Conservation (phyloP, 2,329 filamentous ascomycete genomes). For the Penicillium sp. region DNA sequence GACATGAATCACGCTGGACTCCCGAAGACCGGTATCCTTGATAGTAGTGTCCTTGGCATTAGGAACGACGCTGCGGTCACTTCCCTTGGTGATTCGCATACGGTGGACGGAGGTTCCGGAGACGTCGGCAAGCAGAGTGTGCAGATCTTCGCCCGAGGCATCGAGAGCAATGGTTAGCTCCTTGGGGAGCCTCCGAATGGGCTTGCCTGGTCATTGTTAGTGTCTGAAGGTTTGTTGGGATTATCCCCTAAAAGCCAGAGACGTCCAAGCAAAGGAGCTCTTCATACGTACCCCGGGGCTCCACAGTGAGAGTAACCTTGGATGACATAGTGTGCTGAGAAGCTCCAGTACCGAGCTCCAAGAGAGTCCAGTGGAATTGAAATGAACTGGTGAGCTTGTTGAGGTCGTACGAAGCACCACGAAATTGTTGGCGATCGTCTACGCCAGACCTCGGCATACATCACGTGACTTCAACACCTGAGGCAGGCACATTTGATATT, state of each 20-base stretch:
- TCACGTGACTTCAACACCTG: slow-evolving; percentile 26
- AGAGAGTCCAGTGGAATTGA: background rate
- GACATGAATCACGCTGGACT: slow-evolving; percentile 72
- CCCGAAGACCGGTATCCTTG: slow-evolving; percentile 59
- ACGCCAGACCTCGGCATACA: slow-evolving; percentile 21
- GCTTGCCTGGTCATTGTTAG: slow-evolving; percentile 55
- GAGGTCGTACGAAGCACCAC: slow-evolving; percentile 5
- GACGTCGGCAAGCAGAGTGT: slow-evolving; percentile 58
- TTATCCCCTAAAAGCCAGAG: background rate
- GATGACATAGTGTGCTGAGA: slow-evolving; percentile 35
- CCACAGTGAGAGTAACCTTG: slow-evolving; percentile 43
- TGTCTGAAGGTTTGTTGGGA: background rate
- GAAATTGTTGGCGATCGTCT: slow-evolving; percentile 13
- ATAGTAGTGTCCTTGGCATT: slow-evolving; percentile 58
- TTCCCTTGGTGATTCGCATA: slow-evolving; percentile 67
- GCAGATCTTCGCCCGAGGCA: slow-evolving; percentile 60
- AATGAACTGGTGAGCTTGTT: slow-evolving; percentile 5
- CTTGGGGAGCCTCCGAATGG: slow-evolving; percentile 64
- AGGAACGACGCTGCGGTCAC: slow-evolving; percentile 62
- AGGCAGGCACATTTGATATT: slow-evolving; percentile 11
- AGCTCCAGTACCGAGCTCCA: slow-evolving; percentile 1
- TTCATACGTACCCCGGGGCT: slow-evolving; percentile 46
- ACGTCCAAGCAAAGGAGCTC: slow-evolving; percentile 5
- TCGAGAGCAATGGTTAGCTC: slow-evolving; percentile 57
- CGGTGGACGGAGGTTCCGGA: slow-evolving; percentile 62